Conservation (phyloP, 371 early-diverging fungal species). For the Mortierella sp. region DNA sequence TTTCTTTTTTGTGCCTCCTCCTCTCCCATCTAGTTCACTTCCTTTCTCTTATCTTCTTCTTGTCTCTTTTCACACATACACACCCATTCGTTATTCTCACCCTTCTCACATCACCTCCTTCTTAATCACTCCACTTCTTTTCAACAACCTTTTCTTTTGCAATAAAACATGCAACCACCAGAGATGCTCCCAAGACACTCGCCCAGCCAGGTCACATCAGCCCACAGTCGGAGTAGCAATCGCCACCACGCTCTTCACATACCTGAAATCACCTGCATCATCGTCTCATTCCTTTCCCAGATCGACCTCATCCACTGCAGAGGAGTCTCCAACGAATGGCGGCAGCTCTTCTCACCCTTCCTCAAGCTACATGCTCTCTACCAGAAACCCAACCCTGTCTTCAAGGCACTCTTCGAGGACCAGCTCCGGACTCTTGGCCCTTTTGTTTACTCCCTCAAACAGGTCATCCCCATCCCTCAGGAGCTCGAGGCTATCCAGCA, state of each 20-base stretch:
- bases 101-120: background rate
- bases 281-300: constrained; percentile 17
- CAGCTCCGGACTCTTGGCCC: constrained; percentile 32
- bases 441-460: constrained; percentile 31
- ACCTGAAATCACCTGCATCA: constrained; percentile 37
- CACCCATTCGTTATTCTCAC: background rate
- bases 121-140: no score
- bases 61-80: background rate
- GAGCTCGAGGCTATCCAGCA: constrained; percentile 33
- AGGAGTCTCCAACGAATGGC: constrained; percentile 34
- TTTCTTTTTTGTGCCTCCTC: background rate
- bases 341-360: constrained; percentile 31
- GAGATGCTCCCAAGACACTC: no score
- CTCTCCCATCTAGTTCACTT: background rate
- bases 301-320: constrained; percentile 34
- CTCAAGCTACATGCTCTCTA: constrained; percentile 31
- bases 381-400: constrained; percentile 4
- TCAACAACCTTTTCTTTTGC: no score
- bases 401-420: constrained; percentile 16
- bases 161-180: background rate
- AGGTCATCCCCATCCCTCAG: constrained; percentile 18
- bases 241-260: constrained; percentile 30
- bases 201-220: background rate
- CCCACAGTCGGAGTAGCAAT: background rate
- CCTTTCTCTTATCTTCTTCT: background rate